These are phyloP conservation scores for Yamadazyma friedrichii DNA, from an alignment of 1,139 yeast genomes.

Conservation along the genomic window DNA sequence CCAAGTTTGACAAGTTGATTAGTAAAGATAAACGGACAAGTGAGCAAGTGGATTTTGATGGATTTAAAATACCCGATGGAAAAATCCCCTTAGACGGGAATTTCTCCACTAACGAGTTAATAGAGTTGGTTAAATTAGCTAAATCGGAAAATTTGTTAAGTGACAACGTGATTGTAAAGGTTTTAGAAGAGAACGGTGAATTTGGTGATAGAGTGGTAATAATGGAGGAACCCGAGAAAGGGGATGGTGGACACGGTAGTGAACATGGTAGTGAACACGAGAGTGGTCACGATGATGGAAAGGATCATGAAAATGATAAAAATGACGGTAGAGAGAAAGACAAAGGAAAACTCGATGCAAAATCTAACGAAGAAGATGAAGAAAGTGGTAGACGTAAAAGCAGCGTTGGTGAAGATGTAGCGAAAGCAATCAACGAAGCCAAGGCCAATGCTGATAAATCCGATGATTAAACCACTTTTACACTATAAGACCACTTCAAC, in stretches of 20 bases:
- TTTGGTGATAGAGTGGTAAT: slow-evolving; percentile 19
- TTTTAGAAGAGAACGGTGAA: slow-evolving; percentile 21
- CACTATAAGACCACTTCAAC: too few species aligned
- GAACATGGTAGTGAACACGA: background rate
- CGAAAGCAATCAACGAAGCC: slow-evolving; percentile 5
- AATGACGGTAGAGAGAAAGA: background rate
- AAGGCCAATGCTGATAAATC: background rate
- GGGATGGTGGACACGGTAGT: slow-evolving; percentile 3
- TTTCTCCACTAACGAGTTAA: slow-evolving; percentile 36
- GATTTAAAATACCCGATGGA: slow-evolving; percentile 37
- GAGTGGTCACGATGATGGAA: background rate
- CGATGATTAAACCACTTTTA: too few species aligned
- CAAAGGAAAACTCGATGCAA: too few species aligned
- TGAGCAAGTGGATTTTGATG: slow-evolving; percentile 28
- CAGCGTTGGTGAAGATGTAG: slow-evolving; percentile 7
- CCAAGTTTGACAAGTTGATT: slow-evolving; percentile 18
- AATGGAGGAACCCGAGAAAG: slow-evolving; percentile 7
- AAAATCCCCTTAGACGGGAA: slow-evolving; percentile 44
- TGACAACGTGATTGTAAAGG: slow-evolving; percentile 25
- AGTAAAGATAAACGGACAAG: slow-evolving; percentile 13
- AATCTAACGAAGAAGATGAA: too few species aligned
- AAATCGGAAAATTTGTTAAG: slow-evolving; percentile 30
- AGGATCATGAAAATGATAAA: background rate
- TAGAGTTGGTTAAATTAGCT: slow-evolving; percentile 30
- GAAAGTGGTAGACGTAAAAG: background rate